phyloP scores from a whole-genome alignment of 208 protist genomes.

The Novymonas esmeraldas region DNA sequence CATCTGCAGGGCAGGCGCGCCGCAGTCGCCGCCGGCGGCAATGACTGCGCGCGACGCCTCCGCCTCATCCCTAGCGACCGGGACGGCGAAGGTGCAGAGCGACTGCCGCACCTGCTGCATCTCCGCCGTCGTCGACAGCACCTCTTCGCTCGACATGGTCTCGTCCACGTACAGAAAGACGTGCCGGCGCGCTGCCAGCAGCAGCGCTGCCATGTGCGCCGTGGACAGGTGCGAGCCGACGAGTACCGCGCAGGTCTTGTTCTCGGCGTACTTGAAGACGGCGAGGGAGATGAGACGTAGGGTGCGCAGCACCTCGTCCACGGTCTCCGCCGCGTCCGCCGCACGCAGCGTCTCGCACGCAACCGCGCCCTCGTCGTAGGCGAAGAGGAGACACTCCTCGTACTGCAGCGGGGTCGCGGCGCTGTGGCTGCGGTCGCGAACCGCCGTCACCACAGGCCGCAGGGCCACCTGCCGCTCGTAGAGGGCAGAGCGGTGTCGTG shows the following conservation, averaged over 20 bases:
- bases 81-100: constrained; percentile 16
- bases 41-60: neutral
- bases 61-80: constrained; percentile 6
- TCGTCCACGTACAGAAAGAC: constrained; percentile 48
- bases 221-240: constrained; percentile 36
- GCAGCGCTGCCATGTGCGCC: constrained; percentile 43
- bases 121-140: constrained; percentile 29
- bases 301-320: constrained; percentile 32
- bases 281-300: constrained; percentile 39
- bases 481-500: constrained; percentile 5
- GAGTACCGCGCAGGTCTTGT: constrained; percentile 30
- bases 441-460: constrained; percentile 4
- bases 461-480: constrained; percentile 23
- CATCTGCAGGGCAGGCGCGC: constrained; percentile 1
- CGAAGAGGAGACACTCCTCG: constrained; percentile 71
- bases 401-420: constrained; percentile 16
- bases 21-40: neutral
- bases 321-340: constrained; percentile 8
- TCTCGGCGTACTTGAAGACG: constrained; percentile 36
- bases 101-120: constrained; percentile 35
- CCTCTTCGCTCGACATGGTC: constrained; percentile 28
- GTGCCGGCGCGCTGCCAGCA: constrained; percentile 30
- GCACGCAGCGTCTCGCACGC: constrained; percentile 36
- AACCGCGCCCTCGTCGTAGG: constrained; percentile 42
- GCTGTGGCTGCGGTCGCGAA: neutral